A percentile compares a stretch with the other conserved stretches of the same genome.
These are phyloP conservation scores for Cercospora sesami DNA, from an alignment of 2,329 filamentous ascomycete species.

Conservation along the genomic window DNA sequence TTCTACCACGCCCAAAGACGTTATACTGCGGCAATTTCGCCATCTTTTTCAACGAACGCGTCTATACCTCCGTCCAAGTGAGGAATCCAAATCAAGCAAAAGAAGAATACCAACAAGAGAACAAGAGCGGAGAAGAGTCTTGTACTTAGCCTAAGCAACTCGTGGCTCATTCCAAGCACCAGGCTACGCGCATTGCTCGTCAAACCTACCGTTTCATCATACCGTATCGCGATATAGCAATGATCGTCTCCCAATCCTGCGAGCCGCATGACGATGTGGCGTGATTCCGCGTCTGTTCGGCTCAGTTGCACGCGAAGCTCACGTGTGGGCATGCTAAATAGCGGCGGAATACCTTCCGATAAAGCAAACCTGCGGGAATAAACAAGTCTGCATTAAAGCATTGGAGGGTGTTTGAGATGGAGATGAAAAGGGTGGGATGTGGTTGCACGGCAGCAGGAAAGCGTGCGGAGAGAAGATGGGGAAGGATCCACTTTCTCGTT, in stretches of 20 bases:
- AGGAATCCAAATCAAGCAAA: not conserved
- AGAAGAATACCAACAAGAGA: not conserved
- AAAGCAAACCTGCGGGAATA: not conserved
- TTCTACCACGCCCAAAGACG: constrained; percentile 35
- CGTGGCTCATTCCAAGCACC: constrained; percentile 4
- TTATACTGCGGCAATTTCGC: constrained; percentile 29
- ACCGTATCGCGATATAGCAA: constrained; percentile 9
- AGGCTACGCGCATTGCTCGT: not conserved
- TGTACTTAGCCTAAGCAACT: constrained; percentile 9
- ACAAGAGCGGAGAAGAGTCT: not conserved
- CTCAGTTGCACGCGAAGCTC: constrained; percentile 18
- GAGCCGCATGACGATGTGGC: constrained; percentile 18
- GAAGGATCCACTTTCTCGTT: constrained; percentile 1
- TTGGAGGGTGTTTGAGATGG: not conserved
- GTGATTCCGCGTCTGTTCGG: constrained; percentile 1
- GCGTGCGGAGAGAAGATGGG: constrained; percentile 11
- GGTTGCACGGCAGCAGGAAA: constrained; percentile 2
- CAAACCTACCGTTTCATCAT: constrained; percentile 1
- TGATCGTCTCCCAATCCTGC: constrained; percentile 12
- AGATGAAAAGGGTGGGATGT: not conserved
- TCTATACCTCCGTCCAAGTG: not conserved
- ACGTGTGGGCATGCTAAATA: not conserved
- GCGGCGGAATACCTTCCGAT: not conserved
- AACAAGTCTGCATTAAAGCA: not conserved
- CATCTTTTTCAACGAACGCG: not conserved